phyloP scores from a whole-genome alignment of 768 basidiomycete species.

The Boletus bicolor region DNA sequence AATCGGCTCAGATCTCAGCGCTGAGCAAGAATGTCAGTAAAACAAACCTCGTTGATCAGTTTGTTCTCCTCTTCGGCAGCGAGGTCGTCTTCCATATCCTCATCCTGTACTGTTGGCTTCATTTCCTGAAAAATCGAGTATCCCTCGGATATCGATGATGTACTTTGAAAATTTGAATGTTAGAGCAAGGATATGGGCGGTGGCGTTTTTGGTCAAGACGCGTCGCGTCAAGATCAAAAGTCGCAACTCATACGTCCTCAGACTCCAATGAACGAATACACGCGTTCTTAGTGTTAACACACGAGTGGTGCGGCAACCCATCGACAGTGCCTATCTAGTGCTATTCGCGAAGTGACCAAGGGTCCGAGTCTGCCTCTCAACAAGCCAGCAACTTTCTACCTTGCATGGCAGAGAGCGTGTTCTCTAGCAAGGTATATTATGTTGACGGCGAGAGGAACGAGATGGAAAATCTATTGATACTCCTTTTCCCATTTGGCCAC shows the following conservation, averaged over 20 bases:
- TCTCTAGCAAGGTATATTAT: slow-evolving; percentile 31
- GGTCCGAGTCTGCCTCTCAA: not conserved
- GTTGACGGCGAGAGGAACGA: slow-evolving; percentile 18
- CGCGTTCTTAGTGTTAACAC: not conserved
- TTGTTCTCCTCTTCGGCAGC: slow-evolving; percentile 87
- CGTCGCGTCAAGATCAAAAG: slow-evolving; percentile 22
- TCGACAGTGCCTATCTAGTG: slow-evolving; percentile 6
- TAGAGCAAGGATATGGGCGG: not conserved
- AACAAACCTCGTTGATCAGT: slow-evolving; percentile 75
- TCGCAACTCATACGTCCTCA: not conserved
- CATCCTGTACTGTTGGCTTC: slow-evolving; percentile 48
- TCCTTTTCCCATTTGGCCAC: slow-evolving; percentile 72
- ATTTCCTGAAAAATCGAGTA: slow-evolving; percentile 19
- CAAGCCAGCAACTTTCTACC: slow-evolving; percentile 4
- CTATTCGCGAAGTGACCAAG: not conserved
- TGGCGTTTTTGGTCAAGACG: slow-evolving; percentile 17
- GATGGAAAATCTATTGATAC: slow-evolving; percentile 44
- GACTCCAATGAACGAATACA: not conserved
- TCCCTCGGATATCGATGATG: not conserved
- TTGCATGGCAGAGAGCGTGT: slow-evolving; percentile 13
- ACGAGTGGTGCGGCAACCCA: not conserved
- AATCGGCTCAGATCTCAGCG: slow-evolving; percentile 8
- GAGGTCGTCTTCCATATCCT: slow-evolving; percentile 77
- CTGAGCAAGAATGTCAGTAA: not conserved
- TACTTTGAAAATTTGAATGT: not conserved